Base-by-base conservation (phyloP, 768 basidiomycete species). In the Tylopilus felleus region DNA sequence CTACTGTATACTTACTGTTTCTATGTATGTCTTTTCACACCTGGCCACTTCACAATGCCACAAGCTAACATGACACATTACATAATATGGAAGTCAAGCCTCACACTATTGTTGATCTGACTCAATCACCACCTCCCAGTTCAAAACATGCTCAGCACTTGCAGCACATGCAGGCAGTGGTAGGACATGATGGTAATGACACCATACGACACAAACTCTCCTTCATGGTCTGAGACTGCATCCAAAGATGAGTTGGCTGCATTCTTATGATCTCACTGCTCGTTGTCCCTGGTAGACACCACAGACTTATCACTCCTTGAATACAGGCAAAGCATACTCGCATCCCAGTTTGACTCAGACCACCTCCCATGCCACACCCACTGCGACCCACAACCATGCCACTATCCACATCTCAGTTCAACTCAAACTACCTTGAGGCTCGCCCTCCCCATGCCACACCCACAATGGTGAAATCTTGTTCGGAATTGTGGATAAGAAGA, bases 401-500 rank as follows among this genome's bases (percentile, higher is more conserved):
- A n/a, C n/a, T n/a, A n/a, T n/a, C n/a, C n/a, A n/a, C n/a, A n/a
- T n/a, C n/a, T n/a, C n/a, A n/a, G n/a, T n/a, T n/a, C n/a, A n/a
- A n/a, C n/a, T n/a, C n/a, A n/a, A n/a, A n/a, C n/a, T n/a, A n/a
- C n/a, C n/a, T n/a, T n/a, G n/a, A n/a, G n/a, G n/a, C n/a, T n/a
- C n/a, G n/a, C n/a, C n/a, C n/a, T n/a, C n/a, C n/a, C n/a, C n/a
- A n/a, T n/a, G n/a, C n/a, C n/a, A n/a, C n/a, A n/a, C n/a, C n/a
- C n/a, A 99, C 70, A 94, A 99, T 59, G 97, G 97, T 16, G 93
- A 98, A 70, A 80, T 99, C 56, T 79, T 98, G 21, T 97, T 87
- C 64, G 96, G 97, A 25, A 89, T 94, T 55, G 90, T 99, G 44
- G 90, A 96, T 75, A 99, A 99, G 79, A 95, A 98, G 76, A 97